Conservation (phyloP, 2,329 filamentous ascomycete genomes). For the Diaporthe sp. region DNA sequence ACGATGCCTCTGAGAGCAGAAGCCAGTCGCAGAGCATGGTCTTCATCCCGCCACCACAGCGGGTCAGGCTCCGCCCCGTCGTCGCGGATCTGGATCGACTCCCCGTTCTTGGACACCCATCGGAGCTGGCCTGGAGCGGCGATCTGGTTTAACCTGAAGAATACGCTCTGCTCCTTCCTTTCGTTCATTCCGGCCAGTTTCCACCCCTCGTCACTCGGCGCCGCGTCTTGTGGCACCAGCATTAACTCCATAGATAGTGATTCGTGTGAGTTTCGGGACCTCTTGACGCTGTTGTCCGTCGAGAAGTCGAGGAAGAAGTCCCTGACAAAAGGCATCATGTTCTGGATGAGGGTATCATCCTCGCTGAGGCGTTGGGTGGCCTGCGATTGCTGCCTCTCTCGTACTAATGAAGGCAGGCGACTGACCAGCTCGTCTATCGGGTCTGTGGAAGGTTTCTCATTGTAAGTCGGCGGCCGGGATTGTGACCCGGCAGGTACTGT, state of each 20-base stretch:
- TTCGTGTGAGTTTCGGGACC: background rate
- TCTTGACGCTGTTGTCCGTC: background rate
- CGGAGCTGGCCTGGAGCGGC: background rate
- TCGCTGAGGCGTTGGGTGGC: slow-evolving; percentile 5
- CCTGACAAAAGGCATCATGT: background rate
- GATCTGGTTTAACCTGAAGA: background rate
- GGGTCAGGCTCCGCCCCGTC: background rate
- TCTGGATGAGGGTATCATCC: slow-evolving; percentile 5
- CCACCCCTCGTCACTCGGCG: slow-evolving; percentile 20
- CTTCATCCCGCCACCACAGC: slow-evolving; percentile 34
- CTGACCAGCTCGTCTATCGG: slow-evolving; percentile 16
- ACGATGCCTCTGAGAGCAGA: background rate
- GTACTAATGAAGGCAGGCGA: slow-evolving; percentile 8
- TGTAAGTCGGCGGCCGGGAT: background rate
- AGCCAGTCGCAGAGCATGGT: slow-evolving; percentile 9
- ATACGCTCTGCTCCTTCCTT: slow-evolving; percentile 3
- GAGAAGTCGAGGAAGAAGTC: slow-evolving; percentile 9
- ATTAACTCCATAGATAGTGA: slow-evolving; percentile 19
- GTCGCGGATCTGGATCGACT: slow-evolving; percentile 13
- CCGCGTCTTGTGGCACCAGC: slow-evolving; percentile 10
- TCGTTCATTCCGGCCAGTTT: slow-evolving; percentile 6
- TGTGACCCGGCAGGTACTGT: background rate
- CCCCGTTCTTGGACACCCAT: slow-evolving; percentile 1
- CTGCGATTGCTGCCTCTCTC: slow-evolving; percentile 6
- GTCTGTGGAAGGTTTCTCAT: background rate